Conservation (phyloP, 2,329 filamentous ascomycete species). For the Fusarium stilboides region DNA sequence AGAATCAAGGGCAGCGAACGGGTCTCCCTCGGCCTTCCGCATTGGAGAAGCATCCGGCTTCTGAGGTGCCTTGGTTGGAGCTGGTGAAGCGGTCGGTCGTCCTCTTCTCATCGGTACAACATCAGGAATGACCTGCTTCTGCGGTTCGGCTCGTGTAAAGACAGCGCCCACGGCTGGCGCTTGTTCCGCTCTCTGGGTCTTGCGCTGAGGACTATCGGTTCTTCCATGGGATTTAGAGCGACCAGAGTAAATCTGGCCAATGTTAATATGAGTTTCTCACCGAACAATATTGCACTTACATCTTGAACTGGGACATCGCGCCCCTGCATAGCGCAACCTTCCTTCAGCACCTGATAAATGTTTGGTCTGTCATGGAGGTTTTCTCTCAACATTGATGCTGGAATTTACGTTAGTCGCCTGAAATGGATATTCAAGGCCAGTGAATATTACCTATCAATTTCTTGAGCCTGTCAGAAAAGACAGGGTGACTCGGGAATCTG, state of each 20-base stretch:
- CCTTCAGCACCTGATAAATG: constrained; percentile 92
- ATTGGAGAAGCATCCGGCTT: constrained; percentile 75
- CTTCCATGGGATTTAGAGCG: constrained; percentile 74
- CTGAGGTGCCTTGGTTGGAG: constrained; percentile 55
- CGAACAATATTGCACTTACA: constrained; percentile 66
- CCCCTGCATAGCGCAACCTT: constrained; percentile 91
- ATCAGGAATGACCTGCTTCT: constrained; percentile 83
- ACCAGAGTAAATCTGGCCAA: constrained; percentile 77
- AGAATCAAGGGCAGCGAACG: constrained; percentile 90
- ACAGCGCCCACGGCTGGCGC: constrained; percentile 82
- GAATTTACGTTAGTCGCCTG: constrained; percentile 41
- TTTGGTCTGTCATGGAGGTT: constrained; percentile 84
- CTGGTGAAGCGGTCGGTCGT: constrained; percentile 65
- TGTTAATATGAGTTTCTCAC: constrained; percentile 19
- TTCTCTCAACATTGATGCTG: constrained; percentile 92
- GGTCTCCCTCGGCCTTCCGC: constrained; percentile 78
- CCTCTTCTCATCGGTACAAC: constrained; percentile 96
- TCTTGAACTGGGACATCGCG: constrained; percentile 90
- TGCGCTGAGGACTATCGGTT: constrained; percentile 66
- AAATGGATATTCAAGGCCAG: constrained; percentile 2
- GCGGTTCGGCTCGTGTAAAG: constrained; percentile 81
- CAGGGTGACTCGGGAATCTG: constrained; percentile 89
- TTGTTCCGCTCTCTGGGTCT: constrained; percentile 66
- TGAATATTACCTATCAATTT: constrained; percentile 80
- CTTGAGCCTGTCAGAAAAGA: constrained; percentile 92